Evolutionary conservation across 345 rosid species (phyloP), one percentile per base, ranked within the genome.

Genomic region (Litchi chinensis): DNA sequence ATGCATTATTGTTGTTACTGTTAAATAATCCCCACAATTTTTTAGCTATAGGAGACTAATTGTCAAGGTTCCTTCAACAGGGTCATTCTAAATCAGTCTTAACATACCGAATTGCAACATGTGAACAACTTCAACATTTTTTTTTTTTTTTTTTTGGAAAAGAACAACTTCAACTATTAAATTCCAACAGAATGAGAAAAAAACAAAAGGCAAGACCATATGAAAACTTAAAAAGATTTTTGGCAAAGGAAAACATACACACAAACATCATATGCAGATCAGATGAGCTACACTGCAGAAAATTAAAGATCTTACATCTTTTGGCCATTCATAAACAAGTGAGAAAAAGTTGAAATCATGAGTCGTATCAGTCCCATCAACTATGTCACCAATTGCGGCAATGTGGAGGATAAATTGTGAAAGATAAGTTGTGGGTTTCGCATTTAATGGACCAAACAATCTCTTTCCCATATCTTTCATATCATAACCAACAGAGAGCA

Each of bases 331-430:
- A 67, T 95, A 93, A 57, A 92, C 92, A 72, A 92, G 88, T 28
- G 98, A 91, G 88, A 95, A 95, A 84, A 90, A 95, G 91, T 95
- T 95, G 89, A 95, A 95, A 89, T 95, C 99, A 73, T 95, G 99
- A 80, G 99, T 95, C 73, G 98, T 93, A 81, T 95, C 99, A 41
- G 97, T 93, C 83, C 99, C 99, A 80, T 93, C 98, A 80, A 95
- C 99, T 86, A 92, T 92, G 85, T 95, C 99, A 82, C 99, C 99
- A 76, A 95, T 90, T 54, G 99, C 98, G 82, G 99, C 99, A 82
- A 90, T 92, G 68, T 95, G 93, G 62, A 95, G 95, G 80, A 93
- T 93, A 84, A 95, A 95, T 81, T 92, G 98, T 57, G 99, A 95
- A 46, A 95, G 85, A 81, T 91, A 95, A 10, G 98, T 93, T 8